Evolutionary conservation across 805 yeast species (phyloP).

Genomic region (Candida vaughaniae): DNA sequence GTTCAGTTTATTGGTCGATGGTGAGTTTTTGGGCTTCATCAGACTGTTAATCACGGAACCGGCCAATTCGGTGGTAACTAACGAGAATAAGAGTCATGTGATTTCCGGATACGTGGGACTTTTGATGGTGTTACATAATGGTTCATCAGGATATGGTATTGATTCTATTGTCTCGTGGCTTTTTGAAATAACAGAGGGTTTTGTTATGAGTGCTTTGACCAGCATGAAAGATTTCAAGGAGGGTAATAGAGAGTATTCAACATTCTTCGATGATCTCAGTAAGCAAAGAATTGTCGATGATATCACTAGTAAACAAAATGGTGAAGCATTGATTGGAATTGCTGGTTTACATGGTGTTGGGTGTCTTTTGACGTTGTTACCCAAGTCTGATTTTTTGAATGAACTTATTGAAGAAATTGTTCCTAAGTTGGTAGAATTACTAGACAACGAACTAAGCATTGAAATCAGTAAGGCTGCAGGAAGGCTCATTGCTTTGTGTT

Average conservation of each 20-base stretch:
- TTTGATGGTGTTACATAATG: conserved; percentile 45
- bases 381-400: conserved; percentile 42
- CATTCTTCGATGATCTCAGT: conserved; percentile 33
- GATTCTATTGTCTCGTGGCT: conserved; percentile 46
- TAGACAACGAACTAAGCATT: conserved; percentile 39
- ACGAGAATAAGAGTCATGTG: conserved; percentile 37
- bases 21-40: conserved; percentile 28
- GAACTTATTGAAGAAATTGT: conserved; percentile 40
- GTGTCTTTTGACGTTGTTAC: conserved; percentile 43
- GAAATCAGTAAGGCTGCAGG: conserved; percentile 57
- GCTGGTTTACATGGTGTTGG: conserved; percentile 50
- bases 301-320: conserved; percentile 26
- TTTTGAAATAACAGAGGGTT: conserved; percentile 45
- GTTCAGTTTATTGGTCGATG: conserved; percentile 37
- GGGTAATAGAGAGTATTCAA: conserved; percentile 44
- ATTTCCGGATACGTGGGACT: conserved; percentile 39
- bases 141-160: conserved; percentile 49
- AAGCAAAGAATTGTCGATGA: conserved; percentile 34
- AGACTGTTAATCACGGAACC: conserved; percentile 33
- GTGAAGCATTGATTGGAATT: conserved; percentile 38
- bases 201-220: conserved; percentile 26
- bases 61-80: conserved; percentile 31
- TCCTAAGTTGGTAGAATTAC: conserved; percentile 36
- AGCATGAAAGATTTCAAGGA: conserved; percentile 32
- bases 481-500: conserved; percentile 53